These are phyloP conservation scores for Oryza glumipatula DNA, from an alignment of 176 grass and related monocot species.

Conservation along the genomic window DNA sequence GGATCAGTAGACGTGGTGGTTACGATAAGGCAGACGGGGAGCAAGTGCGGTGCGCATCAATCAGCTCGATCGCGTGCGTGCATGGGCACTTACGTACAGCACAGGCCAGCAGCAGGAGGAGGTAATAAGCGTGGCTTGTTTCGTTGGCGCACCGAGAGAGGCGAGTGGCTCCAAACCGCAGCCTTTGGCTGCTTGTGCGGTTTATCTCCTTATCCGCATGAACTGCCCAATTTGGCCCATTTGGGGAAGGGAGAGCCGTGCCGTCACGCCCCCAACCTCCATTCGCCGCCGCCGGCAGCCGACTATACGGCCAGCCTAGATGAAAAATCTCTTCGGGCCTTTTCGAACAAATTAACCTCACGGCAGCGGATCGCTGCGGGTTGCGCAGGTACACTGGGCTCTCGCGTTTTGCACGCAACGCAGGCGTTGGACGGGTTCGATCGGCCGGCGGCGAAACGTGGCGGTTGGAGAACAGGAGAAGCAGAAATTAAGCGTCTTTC, in stretches of 20 bases:
- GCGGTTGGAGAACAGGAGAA: too few species aligned
- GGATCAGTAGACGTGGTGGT: background rate
- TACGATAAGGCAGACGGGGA: constrained; percentile 29
- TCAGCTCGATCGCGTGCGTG: constrained; percentile 15
- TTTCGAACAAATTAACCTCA: too few species aligned
- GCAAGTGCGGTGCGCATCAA: background rate
- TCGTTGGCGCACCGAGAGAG: constrained; percentile 24
- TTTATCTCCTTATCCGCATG: constrained; percentile 23
- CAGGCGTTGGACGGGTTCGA: too few species aligned
- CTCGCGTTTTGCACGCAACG: too few species aligned
- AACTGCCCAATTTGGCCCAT: background rate
- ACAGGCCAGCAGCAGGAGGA: background rate
- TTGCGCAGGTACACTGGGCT: too few species aligned
- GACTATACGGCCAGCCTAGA: too few species aligned
- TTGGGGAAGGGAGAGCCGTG: background rate
- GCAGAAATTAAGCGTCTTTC: too few species aligned
- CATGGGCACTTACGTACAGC: background rate
- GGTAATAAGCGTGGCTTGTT: constrained; percentile 21
- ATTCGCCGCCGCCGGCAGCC: too few species aligned
- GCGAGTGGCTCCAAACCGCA: background rate
- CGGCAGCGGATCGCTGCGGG: too few species aligned
- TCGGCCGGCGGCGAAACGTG: too few species aligned
- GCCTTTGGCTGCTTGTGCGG: constrained; percentile 28
- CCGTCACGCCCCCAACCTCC: background rate
- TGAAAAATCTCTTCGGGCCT: too few species aligned